These are phyloP conservation scores for Fusarium temperatum DNA, from an alignment of 2,329 filamentous ascomycete genomes.

Conservation along the genomic window DNA sequence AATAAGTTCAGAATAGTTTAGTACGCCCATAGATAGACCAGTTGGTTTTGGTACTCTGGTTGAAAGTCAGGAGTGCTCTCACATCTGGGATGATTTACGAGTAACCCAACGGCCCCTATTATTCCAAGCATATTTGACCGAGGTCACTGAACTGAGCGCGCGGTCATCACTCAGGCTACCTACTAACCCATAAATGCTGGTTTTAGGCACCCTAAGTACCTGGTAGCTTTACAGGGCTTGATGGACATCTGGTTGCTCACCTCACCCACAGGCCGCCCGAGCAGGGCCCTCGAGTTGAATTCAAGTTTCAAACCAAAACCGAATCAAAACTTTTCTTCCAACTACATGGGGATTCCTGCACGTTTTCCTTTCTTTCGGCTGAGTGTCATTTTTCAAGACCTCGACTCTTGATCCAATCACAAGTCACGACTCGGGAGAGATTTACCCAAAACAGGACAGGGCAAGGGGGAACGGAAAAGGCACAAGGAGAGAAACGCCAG, in stretches of 20 bases:
- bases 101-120: background rate
- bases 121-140: background rate
- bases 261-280: background rate
- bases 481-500: slow-evolving; percentile 9
- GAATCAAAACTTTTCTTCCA: background rate
- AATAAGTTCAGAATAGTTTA: background rate
- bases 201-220: background rate
- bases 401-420: background rate
- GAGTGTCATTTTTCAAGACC: background rate
- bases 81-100: background rate
- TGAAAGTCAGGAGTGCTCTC: background rate
- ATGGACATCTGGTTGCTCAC: background rate
- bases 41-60: background rate
- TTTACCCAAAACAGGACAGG: background rate
- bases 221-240: background rate
- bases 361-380: background rate
- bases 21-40: background rate
- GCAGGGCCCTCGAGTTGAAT: background rate
- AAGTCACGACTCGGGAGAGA: background rate
- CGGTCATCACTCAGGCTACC: background rate
- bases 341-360: background rate
- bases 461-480: slow-evolving; percentile 13
- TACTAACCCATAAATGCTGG: background rate
- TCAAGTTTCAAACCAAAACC: background rate
- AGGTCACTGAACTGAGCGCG: background rate